Percentiles rank a stretch among this genome's conserved stretches.
Evolutionary conservation across 306 rosid genomes (phyloP).

Genomic region (Glycine tomentella): DNA sequence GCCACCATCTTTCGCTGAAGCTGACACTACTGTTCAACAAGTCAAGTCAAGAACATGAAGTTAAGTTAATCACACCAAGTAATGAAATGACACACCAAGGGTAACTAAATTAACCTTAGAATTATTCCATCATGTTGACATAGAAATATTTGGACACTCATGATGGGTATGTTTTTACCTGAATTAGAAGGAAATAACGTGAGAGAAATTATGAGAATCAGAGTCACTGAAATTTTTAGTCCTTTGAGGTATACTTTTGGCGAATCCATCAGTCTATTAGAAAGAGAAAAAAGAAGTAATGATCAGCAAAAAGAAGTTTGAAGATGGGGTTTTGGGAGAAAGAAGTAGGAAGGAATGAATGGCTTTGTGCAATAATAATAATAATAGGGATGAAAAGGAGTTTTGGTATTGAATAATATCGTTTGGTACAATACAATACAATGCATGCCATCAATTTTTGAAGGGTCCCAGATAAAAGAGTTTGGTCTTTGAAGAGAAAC

Average conservation of each 20-base stretch:
- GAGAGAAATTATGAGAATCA: slow-evolving; percentile 57
- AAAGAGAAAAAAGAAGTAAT: neutral
- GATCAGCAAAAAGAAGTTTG: slow-evolving; percentile 6
- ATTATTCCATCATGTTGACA: slow-evolving; percentile 26
- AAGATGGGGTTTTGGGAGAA: slow-evolving; percentile 30
- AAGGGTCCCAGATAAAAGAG: slow-evolving; percentile 30
- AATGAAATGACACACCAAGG: neutral
- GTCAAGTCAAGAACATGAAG: neutral
- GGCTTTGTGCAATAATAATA: too few species aligned
- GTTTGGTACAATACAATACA: neutral
- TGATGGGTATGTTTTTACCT: slow-evolving; percentile 53
- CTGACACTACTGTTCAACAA: slow-evolving; percentile 51
- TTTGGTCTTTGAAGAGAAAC: slow-evolving; percentile 37
- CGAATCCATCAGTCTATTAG: slow-evolving; percentile 48
- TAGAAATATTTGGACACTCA: slow-evolving; percentile 30
- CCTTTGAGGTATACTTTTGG: slow-evolving; percentile 43
- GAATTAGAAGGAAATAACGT: slow-evolving; percentile 57
- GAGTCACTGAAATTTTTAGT: slow-evolving; percentile 52
- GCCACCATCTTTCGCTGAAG: slow-evolving; percentile 39
- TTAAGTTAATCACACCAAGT: neutral
- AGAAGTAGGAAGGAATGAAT: slow-evolving; percentile 33
- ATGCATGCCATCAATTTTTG: slow-evolving; percentile 39
- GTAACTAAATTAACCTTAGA: neutral
- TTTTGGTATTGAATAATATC: slow-evolving; percentile 26
- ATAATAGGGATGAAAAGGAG: neutral